Conservation (phyloP, 768 basidiomycete genomes). For the Russula foetens region DNA sequence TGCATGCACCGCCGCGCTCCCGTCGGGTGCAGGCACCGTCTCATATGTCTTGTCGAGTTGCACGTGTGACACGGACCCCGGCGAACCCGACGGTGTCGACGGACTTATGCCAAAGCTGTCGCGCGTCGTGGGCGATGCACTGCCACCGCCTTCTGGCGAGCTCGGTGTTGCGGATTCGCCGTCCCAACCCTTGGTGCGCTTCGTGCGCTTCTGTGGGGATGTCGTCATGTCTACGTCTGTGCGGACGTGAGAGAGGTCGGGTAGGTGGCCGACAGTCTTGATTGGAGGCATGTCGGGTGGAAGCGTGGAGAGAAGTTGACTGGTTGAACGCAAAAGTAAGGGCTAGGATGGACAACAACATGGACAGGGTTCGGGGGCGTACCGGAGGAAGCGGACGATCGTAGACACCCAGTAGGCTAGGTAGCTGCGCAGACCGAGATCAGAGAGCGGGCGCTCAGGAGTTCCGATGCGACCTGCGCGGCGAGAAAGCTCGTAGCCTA, state of each 20-base stretch:
- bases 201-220: conserved; percentile 9
- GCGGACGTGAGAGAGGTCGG: conserved; percentile 20
- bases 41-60: conserved; percentile 42
- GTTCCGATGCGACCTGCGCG: conserved; percentile 75
- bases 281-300: conserved; percentile 45
- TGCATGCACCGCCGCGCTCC: conserved; percentile 63
- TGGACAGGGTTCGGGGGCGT: conserved; percentile 12
- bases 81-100: conserved; percentile 30
- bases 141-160: conserved; percentile 20
- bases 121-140: conserved; percentile 3
- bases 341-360: neutral
- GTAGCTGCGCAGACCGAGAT: conserved; percentile 87
- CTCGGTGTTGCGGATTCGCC: conserved; percentile 46
- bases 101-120: conserved; percentile 23
- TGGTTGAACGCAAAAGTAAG: conserved; percentile 18
- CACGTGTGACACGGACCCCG: conserved; percentile 33
- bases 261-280: conserved; percentile 35
- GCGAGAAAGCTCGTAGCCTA: conserved; percentile 90
- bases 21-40: conserved; percentile 51
- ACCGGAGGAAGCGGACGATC: conserved; percentile 80
- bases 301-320: conserved; percentile 52
- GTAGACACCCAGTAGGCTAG: conserved; percentile 82
- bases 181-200: conserved; percentile 54
- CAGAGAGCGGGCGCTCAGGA: conserved; percentile 92
- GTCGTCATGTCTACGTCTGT: neutral